phyloP scores from a whole-genome alignment of 2,329 filamentous ascomycete species.

The Fusarium armeniacum region DNA sequence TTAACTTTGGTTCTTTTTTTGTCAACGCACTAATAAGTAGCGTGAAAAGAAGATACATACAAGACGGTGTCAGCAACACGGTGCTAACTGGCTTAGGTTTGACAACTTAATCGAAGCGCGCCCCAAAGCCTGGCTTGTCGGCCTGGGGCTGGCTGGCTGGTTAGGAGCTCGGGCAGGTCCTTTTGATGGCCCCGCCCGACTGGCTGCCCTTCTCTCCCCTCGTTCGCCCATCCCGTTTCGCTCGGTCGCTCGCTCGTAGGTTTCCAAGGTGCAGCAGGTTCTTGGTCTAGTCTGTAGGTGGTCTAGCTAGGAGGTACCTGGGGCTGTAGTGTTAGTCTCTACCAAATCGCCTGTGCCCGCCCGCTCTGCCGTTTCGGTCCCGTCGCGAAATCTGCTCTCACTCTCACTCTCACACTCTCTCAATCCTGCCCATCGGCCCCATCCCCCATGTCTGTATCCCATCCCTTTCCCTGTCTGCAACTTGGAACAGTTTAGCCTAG shows the following conservation, averaged over 20 bases:
- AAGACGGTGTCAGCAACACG: conserved; percentile 40
- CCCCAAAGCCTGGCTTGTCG: conserved; percentile 21
- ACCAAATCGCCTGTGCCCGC: conserved; percentile 34
- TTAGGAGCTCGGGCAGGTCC: conserved; percentile 21
- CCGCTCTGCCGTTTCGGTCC: conserved; percentile 33
- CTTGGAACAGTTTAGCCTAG: conserved; percentile 34
- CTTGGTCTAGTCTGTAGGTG: conserved; percentile 1
- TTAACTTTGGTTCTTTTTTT: conserved; percentile 1
- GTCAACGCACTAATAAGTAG: conserved; percentile 2
- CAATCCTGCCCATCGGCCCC: not conserved
- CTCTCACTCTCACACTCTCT: not conserved
- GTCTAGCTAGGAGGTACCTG: conserved; percentile 9
- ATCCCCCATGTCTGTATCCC: not conserved
- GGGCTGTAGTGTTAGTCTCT: conserved; percentile 9
- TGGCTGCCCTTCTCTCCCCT: conserved; percentile 24
- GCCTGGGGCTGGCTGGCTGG: conserved; percentile 13
- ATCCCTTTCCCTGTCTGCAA: conserved; percentile 41
- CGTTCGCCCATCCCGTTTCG: conserved; percentile 30
- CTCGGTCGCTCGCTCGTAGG: conserved; percentile 28
- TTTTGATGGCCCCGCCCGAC: conserved; percentile 39
- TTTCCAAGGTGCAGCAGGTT: conserved; percentile 12
- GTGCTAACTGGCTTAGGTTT: conserved; percentile 13
- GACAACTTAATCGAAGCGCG: conserved; percentile 31
- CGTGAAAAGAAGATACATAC: conserved; percentile 16
- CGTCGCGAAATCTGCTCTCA: conserved; percentile 44